Base-by-base conservation (phyloP, 352 stramenopile genomes). In the Phytophthora lateralis region DNA sequence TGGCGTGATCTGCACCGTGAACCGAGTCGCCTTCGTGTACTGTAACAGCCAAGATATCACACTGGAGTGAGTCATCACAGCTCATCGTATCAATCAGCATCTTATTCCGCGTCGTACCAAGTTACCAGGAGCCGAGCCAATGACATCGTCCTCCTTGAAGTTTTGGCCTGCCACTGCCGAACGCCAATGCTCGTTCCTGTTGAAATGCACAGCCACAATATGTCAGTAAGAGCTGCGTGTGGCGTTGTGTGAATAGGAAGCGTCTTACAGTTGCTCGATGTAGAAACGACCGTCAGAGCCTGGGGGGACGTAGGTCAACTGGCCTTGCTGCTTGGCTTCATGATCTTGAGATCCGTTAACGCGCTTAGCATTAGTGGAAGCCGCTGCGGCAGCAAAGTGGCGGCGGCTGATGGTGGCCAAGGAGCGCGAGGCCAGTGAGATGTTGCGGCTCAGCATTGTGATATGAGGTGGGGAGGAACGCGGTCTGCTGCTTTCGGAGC, bases 1-100 rank as follows among this genome's bases (percentile, higher is more conserved):
- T 3, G 73, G 66, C 29, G 81, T 78, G 52, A 93, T 78, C 62
- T 95, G 85, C 46, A 97, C 80, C 8, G 89, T 97, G 57, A 92
- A 96, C 11, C 87, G 75, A 50, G 85, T 94, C 37, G 85, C 78
- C n/a, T 73, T 67, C 2, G 72, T 20, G 51, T 71, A 71, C 67
- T 94, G 78, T 67, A 59, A 21, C 38, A 34, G 3, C 37, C 45
- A 48, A 55, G 3, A 63, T 26, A 26, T 0, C 6, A 47, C 35
- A 24, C 6, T 20, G 45, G 5, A 26, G 20, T 60, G 37, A 71
- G 45, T 60, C 24, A 48, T 39, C 48, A 21, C 20, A 38, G 26
- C 9, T 24, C n/a, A 47, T 45, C 15, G 8, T 32, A 20, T 49
- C 12, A 60, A n/a, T 34, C 7, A 54, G 30, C n/a, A 37, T 17